phyloP scores from a whole-genome alignment of 129 eudicot species.

The Centaurea solstitialis region DNA sequence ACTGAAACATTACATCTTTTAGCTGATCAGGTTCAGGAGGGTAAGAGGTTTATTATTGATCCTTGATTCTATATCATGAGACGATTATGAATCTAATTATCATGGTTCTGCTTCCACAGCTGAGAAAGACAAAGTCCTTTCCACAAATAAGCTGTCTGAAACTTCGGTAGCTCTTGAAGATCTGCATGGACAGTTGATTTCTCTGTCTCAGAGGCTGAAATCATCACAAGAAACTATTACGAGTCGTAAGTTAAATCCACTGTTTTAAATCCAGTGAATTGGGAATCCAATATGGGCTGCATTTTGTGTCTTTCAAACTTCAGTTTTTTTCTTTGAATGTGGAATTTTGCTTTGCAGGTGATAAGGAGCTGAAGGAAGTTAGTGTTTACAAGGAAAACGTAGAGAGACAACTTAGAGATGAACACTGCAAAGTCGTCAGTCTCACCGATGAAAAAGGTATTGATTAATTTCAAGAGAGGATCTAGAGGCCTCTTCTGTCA shows the following conservation, averaged over 20 bases:
- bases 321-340: conserved; percentile 8
- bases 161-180: conserved; percentile 68
- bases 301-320: background rate
- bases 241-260: conserved; percentile 49
- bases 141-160: conserved; percentile 59
- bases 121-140: conserved; percentile 72
- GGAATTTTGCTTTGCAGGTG: conserved; percentile 58
- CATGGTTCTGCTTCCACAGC: conserved; percentile 47
- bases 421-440: conserved; percentile 45
- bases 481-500: background rate
- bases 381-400: conserved; percentile 53
- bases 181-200: conserved; percentile 63
- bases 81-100: conserved; percentile 12
- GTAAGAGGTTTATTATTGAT: conserved; percentile 38
- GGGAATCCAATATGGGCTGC: background rate
- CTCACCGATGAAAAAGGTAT: conserved; percentile 75
- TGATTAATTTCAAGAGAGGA: background rate
- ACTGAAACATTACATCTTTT: conserved; percentile 75
- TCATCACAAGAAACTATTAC: conserved; percentile 67
- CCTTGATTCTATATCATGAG: conserved; percentile 14
- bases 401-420: conserved; percentile 54
- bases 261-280: background rate
- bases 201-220: conserved; percentile 67
- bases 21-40: conserved; percentile 83
- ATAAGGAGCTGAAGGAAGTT: conserved; percentile 64